These are phyloP conservation scores for Chrysanthemum lavandulifolium DNA, from an alignment of 129 eudicot species.

Conservation along the genomic window DNA sequence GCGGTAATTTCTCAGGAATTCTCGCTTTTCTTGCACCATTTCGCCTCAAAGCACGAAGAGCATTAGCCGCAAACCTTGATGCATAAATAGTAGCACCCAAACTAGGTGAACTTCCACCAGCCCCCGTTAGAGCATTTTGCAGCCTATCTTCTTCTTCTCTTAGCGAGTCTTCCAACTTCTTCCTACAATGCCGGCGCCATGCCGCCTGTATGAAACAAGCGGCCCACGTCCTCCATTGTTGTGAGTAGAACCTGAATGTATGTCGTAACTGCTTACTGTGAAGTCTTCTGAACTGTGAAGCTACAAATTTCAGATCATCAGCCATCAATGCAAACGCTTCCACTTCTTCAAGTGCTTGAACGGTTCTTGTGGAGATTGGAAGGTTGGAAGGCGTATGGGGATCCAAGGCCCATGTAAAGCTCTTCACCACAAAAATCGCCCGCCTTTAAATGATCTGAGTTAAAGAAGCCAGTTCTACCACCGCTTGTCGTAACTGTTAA, in stretches of 20 bases:
- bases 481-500: conserved; percentile 82
- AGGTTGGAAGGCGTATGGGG: conserved; percentile 85
- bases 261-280: conserved; percentile 95
- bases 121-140: conserved; percentile 65
- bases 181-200: conserved; percentile 75
- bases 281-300: conserved; percentile 87
- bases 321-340: conserved; percentile 88
- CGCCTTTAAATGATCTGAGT: conserved; percentile 61
- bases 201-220: conserved; percentile 98
- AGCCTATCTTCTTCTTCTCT: conserved; percentile 76
- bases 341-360: conserved; percentile 78
- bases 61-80: conserved; percentile 84
- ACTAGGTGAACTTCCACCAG: conserved; percentile 77
- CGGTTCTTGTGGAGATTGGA: conserved; percentile 89
- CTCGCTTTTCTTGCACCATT: conserved; percentile 67
- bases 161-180: conserved; percentile 73
- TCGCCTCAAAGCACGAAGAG: conserved; percentile 63
- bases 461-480: conserved; percentile 90
- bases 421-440: conserved; percentile 98
- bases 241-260: conserved; percentile 87
- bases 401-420: conserved; percentile 94
- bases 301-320: conserved; percentile 83
- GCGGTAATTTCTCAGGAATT: conserved; percentile 70
- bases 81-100: conserved; percentile 86
- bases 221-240: conserved; percentile 97